These are phyloP conservation scores for Termitomyces heimii DNA, from an alignment of 768 basidiomycete genomes.

Conservation along the genomic window DNA sequence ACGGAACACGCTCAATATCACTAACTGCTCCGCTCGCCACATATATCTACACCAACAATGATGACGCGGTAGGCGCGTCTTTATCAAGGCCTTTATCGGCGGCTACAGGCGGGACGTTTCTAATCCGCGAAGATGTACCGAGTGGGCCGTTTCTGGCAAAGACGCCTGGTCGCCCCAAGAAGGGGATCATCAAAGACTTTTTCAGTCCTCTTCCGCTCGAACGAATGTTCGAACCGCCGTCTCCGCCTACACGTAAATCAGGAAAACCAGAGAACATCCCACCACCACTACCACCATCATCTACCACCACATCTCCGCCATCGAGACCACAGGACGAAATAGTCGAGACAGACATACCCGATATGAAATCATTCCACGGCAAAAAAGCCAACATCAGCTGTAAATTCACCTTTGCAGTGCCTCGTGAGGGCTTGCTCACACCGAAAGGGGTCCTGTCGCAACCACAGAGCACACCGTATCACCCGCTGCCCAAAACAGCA, in stretches of 20 bases:
- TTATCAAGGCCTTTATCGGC: slow-evolving; percentile 21
- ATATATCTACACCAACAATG: slow-evolving; percentile 42
- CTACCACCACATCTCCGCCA: slow-evolving; percentile 9
- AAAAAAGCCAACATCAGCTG: slow-evolving; percentile 44
- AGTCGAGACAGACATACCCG: slow-evolving; percentile 43
- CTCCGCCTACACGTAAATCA: slow-evolving; percentile 64
- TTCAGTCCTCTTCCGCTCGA: slow-evolving; percentile 87
- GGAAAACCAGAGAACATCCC: slow-evolving; percentile 8
- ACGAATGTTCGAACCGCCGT: slow-evolving; percentile 91
- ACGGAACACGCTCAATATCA: slow-evolving; percentile 53
- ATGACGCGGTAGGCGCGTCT: slow-evolving; percentile 23
- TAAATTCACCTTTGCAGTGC: slow-evolving; percentile 73
- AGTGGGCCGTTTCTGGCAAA: slow-evolving; percentile 51
- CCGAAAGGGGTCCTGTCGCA: slow-evolving; percentile 35
- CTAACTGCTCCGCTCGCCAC: slow-evolving; percentile 52
- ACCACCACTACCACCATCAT: slow-evolving; percentile 4
- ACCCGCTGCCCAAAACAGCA: slow-evolving; percentile 22
- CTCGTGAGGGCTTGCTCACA: slow-evolving; percentile 28
- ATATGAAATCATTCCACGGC: slow-evolving; percentile 39
- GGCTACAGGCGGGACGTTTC: slow-evolving; percentile 28
- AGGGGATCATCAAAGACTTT: slow-evolving; percentile 66
- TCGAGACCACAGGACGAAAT: slow-evolving; percentile 32
- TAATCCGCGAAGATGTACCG: slow-evolving; percentile 66
- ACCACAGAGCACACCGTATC: slow-evolving; percentile 58
- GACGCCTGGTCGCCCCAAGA: slow-evolving; percentile 59